Conservation (phyloP, 768 basidiomycete genomes). For the Termitomyces sp. region DNA sequence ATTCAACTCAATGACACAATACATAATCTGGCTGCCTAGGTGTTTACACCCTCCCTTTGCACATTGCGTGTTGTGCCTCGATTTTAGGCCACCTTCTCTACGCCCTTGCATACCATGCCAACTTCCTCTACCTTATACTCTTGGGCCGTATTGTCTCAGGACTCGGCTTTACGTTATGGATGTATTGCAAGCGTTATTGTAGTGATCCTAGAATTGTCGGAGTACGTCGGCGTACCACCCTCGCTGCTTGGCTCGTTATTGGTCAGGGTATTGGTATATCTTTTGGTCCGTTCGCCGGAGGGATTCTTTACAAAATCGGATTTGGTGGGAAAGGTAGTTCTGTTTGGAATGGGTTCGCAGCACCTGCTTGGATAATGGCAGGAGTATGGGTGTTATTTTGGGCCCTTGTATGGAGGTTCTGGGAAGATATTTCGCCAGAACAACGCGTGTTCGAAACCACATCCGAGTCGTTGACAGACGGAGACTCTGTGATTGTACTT, state of each 20-base stretch:
- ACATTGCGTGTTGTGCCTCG: constrained; percentile 48
- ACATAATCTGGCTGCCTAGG: constrained; percentile 29
- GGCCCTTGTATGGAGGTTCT: constrained; percentile 19
- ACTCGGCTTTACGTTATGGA: constrained; percentile 56
- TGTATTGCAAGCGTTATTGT: constrained; percentile 70
- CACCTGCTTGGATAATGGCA: constrained; percentile 66
- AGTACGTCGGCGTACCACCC: constrained; percentile 55
- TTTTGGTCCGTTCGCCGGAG: constrained; percentile 62
- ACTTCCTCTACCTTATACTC: constrained; percentile 67
- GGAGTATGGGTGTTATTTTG: constrained; percentile 51
- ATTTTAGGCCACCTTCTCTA: constrained; percentile 59
- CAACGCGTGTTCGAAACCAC: neutral
- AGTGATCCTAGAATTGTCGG: constrained; percentile 70
- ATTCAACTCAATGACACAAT: neutral
- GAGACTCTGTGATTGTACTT: neutral
- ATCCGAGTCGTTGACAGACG: neutral
- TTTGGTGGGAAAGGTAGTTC: constrained; percentile 34
- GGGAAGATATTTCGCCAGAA: constrained; percentile 8
- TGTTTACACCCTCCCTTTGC: constrained; percentile 49
- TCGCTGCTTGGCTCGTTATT: constrained; percentile 60
- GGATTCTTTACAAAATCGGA: constrained; percentile 58
- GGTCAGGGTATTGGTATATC: constrained; percentile 62
- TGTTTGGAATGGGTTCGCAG: constrained; percentile 66
- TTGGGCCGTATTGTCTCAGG: constrained; percentile 66
- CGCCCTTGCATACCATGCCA: constrained; percentile 53